Evolutionary conservation across 2,329 filamentous ascomycete genomes (phyloP), one percentile per base, ranked within the genome.

Genomic region (Onygena corvina): DNA sequence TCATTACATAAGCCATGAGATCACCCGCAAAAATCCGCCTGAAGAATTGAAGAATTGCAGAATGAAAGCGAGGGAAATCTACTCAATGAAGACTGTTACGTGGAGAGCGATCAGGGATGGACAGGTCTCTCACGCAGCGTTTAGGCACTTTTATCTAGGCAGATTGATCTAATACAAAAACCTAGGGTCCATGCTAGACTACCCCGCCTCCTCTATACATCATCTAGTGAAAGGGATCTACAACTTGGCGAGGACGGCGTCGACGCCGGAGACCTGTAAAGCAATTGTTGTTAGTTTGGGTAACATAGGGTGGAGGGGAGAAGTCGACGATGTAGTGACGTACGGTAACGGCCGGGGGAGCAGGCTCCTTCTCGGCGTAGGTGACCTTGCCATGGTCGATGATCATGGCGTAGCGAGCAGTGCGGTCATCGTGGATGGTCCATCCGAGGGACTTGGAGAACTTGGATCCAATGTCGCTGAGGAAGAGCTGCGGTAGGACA

Each of bases 391-490:
- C 86, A 66, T 93, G 74, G 70, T 89, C 86, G 58, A 93, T 70
- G 60, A 89, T 72, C 65, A 94, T 77, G 59, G 84, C 87, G 71
- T 85, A 93, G 54, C 87, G 77, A 54, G 77, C 80, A 56, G 84
- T 88, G 56, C 86, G 77, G 62, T 85, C 83, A 52, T 81, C 83
- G 16, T 72, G 74, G 42, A 78, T 71, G 55, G 75, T 77, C 86
- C 86, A 93, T 65, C 83, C 86, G 58, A 89, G 76, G 63, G 75
- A 75, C 74, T 83, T 81, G 67, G 80, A 83, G 76, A 93, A 93
- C 61, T 77, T 79, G 57, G 79, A 75, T 57, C 79, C 77, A 53
- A 72, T 70, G 67, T 94, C 87, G 59, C 79, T 81, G 62, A 87
- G 77, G 74, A 94, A 92, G 59, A 92, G 74, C 76, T 79, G n/a